phyloP scores from a whole-genome alignment of 2,329 filamentous ascomycete species.

The Hysterium pulicare region DNA sequence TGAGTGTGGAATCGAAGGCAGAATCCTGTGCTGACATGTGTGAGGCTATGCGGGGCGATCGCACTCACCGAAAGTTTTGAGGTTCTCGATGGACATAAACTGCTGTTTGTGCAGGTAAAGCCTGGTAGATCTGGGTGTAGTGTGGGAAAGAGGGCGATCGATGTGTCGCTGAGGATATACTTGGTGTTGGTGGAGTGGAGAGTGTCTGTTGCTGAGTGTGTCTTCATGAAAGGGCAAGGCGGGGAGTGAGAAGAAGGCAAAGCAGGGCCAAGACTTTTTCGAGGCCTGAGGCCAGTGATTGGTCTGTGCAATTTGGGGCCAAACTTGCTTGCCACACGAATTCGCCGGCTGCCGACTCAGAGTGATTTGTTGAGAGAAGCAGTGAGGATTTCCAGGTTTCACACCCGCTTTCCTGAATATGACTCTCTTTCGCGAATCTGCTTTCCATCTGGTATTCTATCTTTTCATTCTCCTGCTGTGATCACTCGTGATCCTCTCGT shows the following conservation, averaged over 20 bases:
- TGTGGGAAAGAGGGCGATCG: slow-evolving; percentile 10
- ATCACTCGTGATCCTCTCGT: too few species aligned
- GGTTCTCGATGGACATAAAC: slow-evolving; percentile 98
- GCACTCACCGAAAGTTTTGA: slow-evolving; percentile 84
- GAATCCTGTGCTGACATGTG: slow-evolving; percentile 6
- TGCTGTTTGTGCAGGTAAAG: slow-evolving; percentile 62
- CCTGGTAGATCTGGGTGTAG: slow-evolving; percentile 31
- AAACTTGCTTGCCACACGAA: not conserved
- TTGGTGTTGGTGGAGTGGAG: slow-evolving; percentile 12
- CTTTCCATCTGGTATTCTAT: too few species aligned
- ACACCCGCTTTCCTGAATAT: too few species aligned
- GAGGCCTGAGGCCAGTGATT: not conserved
- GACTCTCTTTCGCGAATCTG: too few species aligned
- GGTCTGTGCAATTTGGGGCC: not conserved
- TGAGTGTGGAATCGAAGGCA: slow-evolving; percentile 1
- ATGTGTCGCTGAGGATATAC: slow-evolving; percentile 21
- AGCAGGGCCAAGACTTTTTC: not conserved
- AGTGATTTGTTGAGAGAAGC: not conserved
- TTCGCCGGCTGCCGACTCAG: not conserved
- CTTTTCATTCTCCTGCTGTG: too few species aligned
- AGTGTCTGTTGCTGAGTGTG: slow-evolving; percentile 9
- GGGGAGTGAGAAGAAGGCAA: slow-evolving; percentile 1
- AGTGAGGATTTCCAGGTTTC: too few species aligned
- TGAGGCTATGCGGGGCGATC: slow-evolving; percentile 19
- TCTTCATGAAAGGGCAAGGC: slow-evolving; percentile 3